These are phyloP conservation scores for Saccharomycopsis crataegensis DNA, from an alignment of 1,139 yeast species.

Conservation along the genomic window DNA sequence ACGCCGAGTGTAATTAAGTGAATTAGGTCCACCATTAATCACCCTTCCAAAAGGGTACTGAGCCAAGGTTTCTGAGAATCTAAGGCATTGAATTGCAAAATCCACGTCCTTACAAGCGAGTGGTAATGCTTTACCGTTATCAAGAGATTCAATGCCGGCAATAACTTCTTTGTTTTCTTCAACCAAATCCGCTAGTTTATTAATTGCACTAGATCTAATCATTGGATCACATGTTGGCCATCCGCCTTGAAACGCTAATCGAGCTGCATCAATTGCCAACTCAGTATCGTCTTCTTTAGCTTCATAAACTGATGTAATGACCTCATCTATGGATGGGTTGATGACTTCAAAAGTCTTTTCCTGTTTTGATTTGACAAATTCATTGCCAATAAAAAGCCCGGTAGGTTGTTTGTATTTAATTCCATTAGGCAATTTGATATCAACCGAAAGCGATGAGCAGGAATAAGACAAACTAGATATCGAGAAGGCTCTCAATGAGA, in stretches of 20 bases:
- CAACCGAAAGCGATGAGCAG: constrained; percentile 31
- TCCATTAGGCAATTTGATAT: constrained; percentile 61
- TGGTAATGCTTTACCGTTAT: constrained; percentile 68
- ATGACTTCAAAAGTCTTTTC: constrained; percentile 46
- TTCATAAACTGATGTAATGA: constrained; percentile 45
- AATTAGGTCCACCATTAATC: constrained; percentile 55
- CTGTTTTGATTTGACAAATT: constrained; percentile 42
- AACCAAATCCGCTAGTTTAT: constrained; percentile 59
- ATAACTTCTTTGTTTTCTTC: constrained; percentile 53
- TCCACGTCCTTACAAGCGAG: constrained; percentile 52
- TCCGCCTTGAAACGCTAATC: constrained; percentile 38
- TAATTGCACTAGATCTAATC: constrained; percentile 49
- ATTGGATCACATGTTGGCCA: constrained; percentile 44
- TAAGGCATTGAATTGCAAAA: constrained; percentile 46
- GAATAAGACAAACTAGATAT: constrained; percentile 26
- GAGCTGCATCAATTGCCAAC: constrained; percentile 50
- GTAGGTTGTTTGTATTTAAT: constrained; percentile 54
- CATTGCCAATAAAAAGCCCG: constrained; percentile 57
- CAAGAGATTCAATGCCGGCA: constrained; percentile 73
- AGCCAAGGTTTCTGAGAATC: constrained; percentile 79
- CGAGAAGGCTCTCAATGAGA: no score
- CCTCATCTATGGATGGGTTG: constrained; percentile 53
- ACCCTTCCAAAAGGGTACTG: constrained; percentile 67
- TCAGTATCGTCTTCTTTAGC: constrained; percentile 54
- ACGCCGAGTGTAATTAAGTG: constrained; percentile 51